phyloP scores from a whole-genome alignment of 164 flowering plant genomes.

The Saururus chinensis region DNA sequence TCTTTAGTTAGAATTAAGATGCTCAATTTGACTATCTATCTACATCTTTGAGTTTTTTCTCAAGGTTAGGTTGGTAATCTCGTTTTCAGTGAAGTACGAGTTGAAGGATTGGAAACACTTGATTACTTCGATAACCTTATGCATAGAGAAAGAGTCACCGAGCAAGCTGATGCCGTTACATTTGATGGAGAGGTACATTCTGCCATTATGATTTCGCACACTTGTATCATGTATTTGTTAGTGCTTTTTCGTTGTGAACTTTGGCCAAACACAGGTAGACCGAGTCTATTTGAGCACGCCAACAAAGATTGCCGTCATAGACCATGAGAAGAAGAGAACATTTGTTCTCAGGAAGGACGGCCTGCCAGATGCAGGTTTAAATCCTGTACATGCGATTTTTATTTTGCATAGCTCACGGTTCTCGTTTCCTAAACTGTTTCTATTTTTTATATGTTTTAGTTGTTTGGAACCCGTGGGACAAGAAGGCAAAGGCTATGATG shows the following conservation, averaged over 20 bases:
- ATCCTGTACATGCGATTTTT: too few relatives aligned
- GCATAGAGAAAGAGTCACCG: slow-evolving; percentile 57
- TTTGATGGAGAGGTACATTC: slow-evolving; percentile 74
- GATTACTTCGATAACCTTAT: slow-evolving; percentile 73
- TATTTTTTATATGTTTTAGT: slow-evolving; percentile 24
- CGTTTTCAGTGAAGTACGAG: slow-evolving; percentile 82
- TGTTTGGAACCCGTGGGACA: slow-evolving; percentile 96
- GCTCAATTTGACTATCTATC: too few relatives aligned
- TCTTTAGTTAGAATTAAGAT: not conserved
- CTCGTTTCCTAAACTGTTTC: not conserved
- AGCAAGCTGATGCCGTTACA: slow-evolving; percentile 90
- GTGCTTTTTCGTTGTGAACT: not conserved
- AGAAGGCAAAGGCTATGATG: slow-evolving; percentile 56
- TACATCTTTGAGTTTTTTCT: not conserved
- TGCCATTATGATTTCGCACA: too few relatives aligned
- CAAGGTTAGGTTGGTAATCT: slow-evolving; percentile 1
- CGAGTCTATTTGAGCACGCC: slow-evolving; percentile 70
- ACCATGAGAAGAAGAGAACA: slow-evolving; percentile 88
- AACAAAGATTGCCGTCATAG: slow-evolving; percentile 75
- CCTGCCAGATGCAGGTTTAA: slow-evolving; percentile 70
- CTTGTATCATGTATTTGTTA: not conserved
- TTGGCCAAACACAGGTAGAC: slow-evolving; percentile 34
- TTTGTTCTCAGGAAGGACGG: slow-evolving; percentile 64
- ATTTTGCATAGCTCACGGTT: not conserved
- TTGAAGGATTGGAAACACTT: slow-evolving; percentile 93